phyloP scores from a whole-genome alignment of 83 land plant genomes.

The Picea abies region DNA sequence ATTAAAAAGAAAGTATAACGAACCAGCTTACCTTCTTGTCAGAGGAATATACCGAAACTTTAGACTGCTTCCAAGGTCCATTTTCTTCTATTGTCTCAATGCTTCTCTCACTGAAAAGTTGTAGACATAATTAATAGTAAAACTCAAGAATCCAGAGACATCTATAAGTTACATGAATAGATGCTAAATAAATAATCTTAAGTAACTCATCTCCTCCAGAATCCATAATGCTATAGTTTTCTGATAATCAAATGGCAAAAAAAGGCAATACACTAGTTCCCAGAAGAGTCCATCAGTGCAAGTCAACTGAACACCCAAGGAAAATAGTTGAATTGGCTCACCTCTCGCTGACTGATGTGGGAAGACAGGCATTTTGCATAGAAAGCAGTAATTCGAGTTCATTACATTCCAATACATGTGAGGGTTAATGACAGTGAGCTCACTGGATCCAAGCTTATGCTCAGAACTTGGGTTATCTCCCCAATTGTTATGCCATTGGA shows the following conservation, averaged over 20 bases:
- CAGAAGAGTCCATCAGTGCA: background rate
- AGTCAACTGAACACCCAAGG: background rate
- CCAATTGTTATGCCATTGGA: no score
- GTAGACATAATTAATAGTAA: background rate
- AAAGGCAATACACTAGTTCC: background rate
- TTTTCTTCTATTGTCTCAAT: conserved; percentile 10
- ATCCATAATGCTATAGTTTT: background rate
- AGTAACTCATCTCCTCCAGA: background rate
- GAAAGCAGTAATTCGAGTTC: no score
- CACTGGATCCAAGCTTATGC: no score
- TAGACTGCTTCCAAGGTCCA: background rate
- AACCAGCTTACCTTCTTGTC: background rate
- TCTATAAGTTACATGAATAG: background rate
- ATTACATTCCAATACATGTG: no score
- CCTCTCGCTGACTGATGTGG: background rate
- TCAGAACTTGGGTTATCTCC: no score
- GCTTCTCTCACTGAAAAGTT: conserved; percentile 5
- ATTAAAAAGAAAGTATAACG: background rate
- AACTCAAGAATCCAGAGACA: background rate
- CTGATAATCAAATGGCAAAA: background rate
- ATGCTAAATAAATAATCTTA: background rate
- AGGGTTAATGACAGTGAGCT: no score
- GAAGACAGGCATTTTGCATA: background rate
- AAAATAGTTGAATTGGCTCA: background rate
- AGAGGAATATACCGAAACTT: background rate